phyloP scores from a whole-genome alignment of 2,329 filamentous ascomycete species.

The Mollisiaceae sp. region DNA sequence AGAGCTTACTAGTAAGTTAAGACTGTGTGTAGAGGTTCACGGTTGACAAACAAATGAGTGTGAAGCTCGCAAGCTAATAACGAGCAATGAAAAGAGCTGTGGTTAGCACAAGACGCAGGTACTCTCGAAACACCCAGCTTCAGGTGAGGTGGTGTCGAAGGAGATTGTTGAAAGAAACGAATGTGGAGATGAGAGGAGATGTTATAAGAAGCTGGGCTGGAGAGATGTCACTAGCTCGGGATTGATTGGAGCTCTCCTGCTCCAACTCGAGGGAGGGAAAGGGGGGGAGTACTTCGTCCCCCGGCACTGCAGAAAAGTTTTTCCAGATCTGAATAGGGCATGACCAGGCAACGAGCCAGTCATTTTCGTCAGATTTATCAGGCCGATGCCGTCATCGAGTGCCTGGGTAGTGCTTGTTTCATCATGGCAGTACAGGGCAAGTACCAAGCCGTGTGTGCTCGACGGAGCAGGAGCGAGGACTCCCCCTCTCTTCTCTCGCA shows the following conservation, averaged over 20 bases:
- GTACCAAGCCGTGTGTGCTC: slow-evolving; percentile 25
- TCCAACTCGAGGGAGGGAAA: slow-evolving; percentile 23
- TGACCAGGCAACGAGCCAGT: slow-evolving; percentile 6
- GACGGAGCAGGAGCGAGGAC: slow-evolving; percentile 18
- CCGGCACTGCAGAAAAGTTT: background rate
- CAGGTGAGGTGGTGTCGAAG: slow-evolving; percentile 27
- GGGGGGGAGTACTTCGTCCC: slow-evolving; percentile 18
- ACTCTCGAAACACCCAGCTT: slow-evolving; percentile 27
- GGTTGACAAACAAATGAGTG: slow-evolving; percentile 25
- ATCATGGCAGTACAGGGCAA: slow-evolving; percentile 21
- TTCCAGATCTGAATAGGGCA: background rate
- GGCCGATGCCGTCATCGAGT: slow-evolving; percentile 16
- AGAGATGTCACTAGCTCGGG: slow-evolving; percentile 2
- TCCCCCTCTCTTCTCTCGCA: background rate
- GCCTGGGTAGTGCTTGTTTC: slow-evolving; percentile 26
- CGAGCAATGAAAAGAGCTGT: slow-evolving; percentile 23
- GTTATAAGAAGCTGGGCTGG: background rate
- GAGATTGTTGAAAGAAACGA: slow-evolving; percentile 20
- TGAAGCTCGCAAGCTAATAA: slow-evolving; percentile 23
- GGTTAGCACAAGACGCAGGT: slow-evolving; percentile 18
- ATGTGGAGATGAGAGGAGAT: slow-evolving; percentile 13
- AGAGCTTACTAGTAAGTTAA: background rate
- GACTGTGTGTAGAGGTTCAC: background rate
- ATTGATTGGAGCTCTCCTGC: slow-evolving; percentile 9
- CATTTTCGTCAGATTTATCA: background rate